Evolutionary conservation across 352 stramenopile genomes (phyloP).

Genomic region (Phytophthora litchii): DNA sequence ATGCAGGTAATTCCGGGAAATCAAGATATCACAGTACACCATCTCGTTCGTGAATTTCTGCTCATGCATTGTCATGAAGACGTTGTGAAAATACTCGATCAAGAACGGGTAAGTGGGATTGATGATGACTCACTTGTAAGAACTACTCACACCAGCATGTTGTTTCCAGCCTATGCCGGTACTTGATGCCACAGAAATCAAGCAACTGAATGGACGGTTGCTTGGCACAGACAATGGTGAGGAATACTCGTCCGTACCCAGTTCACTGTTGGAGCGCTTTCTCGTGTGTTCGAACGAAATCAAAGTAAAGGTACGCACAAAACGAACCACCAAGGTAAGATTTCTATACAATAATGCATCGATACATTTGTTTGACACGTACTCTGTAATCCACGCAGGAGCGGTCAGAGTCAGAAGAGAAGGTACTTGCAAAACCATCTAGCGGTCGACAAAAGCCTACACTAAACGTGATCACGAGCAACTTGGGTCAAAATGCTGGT

Average conservation of each 20-base stretch:
- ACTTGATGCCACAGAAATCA: slow-evolving; percentile 20
- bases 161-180: slow-evolving; percentile 21
- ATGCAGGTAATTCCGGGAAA: not conserved
- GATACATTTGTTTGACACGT: not conserved
- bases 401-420: slow-evolving; percentile 15
- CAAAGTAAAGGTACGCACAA: slow-evolving; percentile 18
- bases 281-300: slow-evolving; percentile 40
- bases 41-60: slow-evolving; percentile 73
- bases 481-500: slow-evolving; percentile 21
- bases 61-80: slow-evolving; percentile 43
- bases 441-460: slow-evolving; percentile 30
- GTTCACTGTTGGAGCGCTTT: slow-evolving; percentile 41
- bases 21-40: slow-evolving; percentile 43
- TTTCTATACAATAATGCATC: not conserved
- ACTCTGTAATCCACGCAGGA: slow-evolving; percentile 15
- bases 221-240: slow-evolving; percentile 1
- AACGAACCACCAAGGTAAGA: slow-evolving; percentile 21
- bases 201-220: slow-evolving; percentile 25
- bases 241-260: not conserved
- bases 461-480: slow-evolving; percentile 51
- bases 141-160: slow-evolving; percentile 3
- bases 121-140: not conserved
- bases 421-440: slow-evolving; percentile 6
- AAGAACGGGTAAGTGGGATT: slow-evolving; percentile 41
- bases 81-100: slow-evolving; percentile 48